Percentiles rank a stretch among this genome's conserved stretches.
Conservation (phyloP, 2,329 filamentous ascomycete genomes). For the Venturia carpophila region DNA sequence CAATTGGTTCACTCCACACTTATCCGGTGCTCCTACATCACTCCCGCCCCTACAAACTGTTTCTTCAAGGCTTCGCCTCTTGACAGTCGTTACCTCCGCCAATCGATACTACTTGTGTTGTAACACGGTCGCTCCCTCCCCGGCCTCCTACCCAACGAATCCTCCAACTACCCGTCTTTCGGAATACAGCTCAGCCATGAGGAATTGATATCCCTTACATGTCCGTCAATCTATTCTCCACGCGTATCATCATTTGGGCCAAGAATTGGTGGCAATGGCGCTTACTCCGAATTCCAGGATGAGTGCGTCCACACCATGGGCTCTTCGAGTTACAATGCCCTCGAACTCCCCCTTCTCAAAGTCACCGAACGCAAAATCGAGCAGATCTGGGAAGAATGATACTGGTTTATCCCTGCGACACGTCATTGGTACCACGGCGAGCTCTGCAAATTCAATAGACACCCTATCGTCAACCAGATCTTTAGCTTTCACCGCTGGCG, state of each 20-base stretch:
- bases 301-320: conserved; percentile 31
- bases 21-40: background rate
- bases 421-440: conserved; percentile 86
- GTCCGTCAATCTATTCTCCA: conserved; percentile 5
- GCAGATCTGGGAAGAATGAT: conserved; percentile 41
- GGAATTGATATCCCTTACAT: conserved; percentile 9
- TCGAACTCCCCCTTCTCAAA: conserved; percentile 49
- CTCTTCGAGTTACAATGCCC: conserved; percentile 54
- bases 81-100: background rate
- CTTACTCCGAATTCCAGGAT: conserved; percentile 31
- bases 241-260: conserved; percentile 1
- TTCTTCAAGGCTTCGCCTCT: conserved; percentile 2
- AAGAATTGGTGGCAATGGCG: background rate
- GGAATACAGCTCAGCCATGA: background rate
- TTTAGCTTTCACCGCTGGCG: conserved; percentile 89
- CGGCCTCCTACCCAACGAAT: background rate
- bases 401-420: conserved; percentile 62
- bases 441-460: conserved; percentile 78
- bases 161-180: background rate
- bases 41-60: background rate
- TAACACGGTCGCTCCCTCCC: background rate
- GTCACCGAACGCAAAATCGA: conserved; percentile 37
- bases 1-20: background rate
- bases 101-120: background rate
- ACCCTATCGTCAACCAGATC: conserved; percentile 58